Percentiles rank a stretch among this genome's conserved stretches.
Evolutionary conservation across 768 basidiomycete species (phyloP).

Genomic region (Amanita phalloides): DNA sequence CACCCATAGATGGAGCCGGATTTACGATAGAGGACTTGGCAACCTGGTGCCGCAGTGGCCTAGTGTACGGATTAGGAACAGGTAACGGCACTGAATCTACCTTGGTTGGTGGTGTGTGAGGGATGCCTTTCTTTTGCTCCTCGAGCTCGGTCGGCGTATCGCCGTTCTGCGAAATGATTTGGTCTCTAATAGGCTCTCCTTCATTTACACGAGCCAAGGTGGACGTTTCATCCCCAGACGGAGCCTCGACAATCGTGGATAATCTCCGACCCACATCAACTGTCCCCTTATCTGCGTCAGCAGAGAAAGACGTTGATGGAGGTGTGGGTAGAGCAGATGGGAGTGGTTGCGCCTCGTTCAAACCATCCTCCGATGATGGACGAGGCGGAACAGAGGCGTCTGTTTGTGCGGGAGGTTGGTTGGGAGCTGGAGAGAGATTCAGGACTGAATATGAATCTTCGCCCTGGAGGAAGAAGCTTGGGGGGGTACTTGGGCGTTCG

Average conservation of each 20-base stretch:
- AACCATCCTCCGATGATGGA: slow-evolving; percentile 20
- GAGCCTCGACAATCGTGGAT: slow-evolving; percentile 7
- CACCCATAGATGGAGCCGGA: neutral
- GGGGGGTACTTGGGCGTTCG: slow-evolving; percentile 24
- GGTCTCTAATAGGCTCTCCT: neutral
- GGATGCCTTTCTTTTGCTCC: neutral
- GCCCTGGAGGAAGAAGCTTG: slow-evolving; percentile 28
- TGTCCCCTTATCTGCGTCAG: slow-evolving; percentile 12
- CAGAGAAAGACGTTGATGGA: slow-evolving; percentile 22
- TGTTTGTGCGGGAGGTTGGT: slow-evolving; percentile 13
- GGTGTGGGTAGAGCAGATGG: slow-evolving; percentile 25
- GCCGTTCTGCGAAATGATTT: neutral
- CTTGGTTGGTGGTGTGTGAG: neutral
- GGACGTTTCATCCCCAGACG: neutral
- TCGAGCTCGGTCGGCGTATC: neutral
- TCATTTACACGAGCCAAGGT: neutral
- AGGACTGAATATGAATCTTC: slow-evolving; percentile 14
- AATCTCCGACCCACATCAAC: slow-evolving; percentile 5
- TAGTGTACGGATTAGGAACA: slow-evolving; percentile 3
- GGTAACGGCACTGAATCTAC: neutral
- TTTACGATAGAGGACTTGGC: neutral
- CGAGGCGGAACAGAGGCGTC: slow-evolving; percentile 13
- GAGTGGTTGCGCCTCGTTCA: slow-evolving; percentile 16
- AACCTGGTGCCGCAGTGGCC: neutral
- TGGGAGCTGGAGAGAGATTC: slow-evolving; percentile 20